Evolutionary conservation across 371 early-diverging fungal genomes (phyloP).

Genomic region (Mortierella sp.): DNA sequence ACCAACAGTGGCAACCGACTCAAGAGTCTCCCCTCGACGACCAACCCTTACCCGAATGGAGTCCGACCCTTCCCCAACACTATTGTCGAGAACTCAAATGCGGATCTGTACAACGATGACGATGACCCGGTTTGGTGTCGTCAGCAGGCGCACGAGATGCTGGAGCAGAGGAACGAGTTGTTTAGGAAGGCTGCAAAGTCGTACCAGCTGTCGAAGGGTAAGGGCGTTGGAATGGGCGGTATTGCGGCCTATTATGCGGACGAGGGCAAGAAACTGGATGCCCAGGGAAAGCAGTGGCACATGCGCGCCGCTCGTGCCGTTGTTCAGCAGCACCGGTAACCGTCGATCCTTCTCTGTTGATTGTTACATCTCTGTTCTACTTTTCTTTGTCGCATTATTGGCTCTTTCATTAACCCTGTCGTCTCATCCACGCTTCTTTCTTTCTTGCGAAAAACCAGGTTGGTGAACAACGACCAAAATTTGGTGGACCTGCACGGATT

Average conservation of each 20-base stretch:
- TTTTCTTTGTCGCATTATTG: neutral
- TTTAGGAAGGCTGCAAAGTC: constrained; percentile 75
- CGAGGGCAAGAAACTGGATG: constrained; percentile 72
- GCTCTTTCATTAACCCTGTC: neutral
- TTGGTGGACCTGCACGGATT: constrained; percentile 80
- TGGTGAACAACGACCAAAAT: constrained; percentile 65
- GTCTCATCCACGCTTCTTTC: neutral
- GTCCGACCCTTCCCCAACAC: constrained; percentile 37
- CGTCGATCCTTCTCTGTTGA: neutral
- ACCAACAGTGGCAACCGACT: constrained; percentile 50
- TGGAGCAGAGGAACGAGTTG: constrained; percentile 71
- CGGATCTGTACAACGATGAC: constrained; percentile 64
- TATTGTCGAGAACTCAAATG: constrained; percentile 53
- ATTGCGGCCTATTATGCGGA: constrained; percentile 78
- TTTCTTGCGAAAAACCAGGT: constrained; percentile 37
- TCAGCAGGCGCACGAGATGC: constrained; percentile 62
- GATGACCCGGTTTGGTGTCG: constrained; percentile 75
- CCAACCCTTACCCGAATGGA: constrained; percentile 43
- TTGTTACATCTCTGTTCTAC: neutral
- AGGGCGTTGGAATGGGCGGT: constrained; percentile 70
- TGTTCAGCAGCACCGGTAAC: constrained; percentile 67
- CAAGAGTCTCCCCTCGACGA: constrained; percentile 48
- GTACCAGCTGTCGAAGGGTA: constrained; percentile 65
- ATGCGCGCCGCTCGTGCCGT: constrained; percentile 80
- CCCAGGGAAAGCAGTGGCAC: constrained; percentile 74